Percentiles rank a stretch among this genome's conserved stretches.
Evolutionary conservation across 352 stramenopile species (phyloP).

Genomic region (Pythium folliculosum): DNA sequence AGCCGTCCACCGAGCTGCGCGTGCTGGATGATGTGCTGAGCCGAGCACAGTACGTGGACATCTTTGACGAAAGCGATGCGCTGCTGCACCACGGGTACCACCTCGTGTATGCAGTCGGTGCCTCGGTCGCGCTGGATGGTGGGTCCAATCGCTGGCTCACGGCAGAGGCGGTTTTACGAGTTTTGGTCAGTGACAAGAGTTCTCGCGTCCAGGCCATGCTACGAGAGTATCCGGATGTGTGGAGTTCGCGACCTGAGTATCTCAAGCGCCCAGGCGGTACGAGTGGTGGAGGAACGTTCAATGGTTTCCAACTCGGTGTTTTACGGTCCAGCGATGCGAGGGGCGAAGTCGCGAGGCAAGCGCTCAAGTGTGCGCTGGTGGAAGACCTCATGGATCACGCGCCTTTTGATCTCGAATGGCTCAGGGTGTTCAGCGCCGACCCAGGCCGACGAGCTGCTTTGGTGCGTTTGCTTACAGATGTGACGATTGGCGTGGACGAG

Average conservation of each 20-base stretch:
- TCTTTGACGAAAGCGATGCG: slow-evolving; percentile 89
- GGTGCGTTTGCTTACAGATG: slow-evolving; percentile 38
- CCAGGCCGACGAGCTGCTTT: slow-evolving; percentile 22
- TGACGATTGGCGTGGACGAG: slow-evolving; percentile 22
- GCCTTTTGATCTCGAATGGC: slow-evolving; percentile 72
- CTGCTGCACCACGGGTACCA: slow-evolving; percentile 87
- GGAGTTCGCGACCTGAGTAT: slow-evolving; percentile 37
- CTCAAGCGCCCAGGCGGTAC: slow-evolving; percentile 28
- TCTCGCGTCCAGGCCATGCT: slow-evolving; percentile 39
- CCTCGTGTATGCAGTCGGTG: slow-evolving; percentile 84
- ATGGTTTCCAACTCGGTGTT: not conserved
- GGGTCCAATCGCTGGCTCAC: slow-evolving; percentile 51
- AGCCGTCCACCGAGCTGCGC: not conserved
- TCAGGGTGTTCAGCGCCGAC: slow-evolving; percentile 33
- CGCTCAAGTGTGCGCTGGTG: slow-evolving; percentile 45
- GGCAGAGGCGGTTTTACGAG: slow-evolving; percentile 46
- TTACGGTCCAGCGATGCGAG: not conserved
- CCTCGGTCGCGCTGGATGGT: slow-evolving; percentile 38
- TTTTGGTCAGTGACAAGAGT: slow-evolving; percentile 19
- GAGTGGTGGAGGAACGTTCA: not conserved
- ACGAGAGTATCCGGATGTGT: slow-evolving; percentile 31
- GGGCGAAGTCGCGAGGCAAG: slow-evolving; percentile 8
- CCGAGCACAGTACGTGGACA: slow-evolving; percentile 53
- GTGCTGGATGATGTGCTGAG: not conserved
- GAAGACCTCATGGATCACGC: slow-evolving; percentile 61